A percentile compares a stretch with the other conserved stretches of the same genome.
Evolutionary conservation across 768 basidiomycete species (phyloP).

Genomic region (Pleurotus tuber-regium): DNA sequence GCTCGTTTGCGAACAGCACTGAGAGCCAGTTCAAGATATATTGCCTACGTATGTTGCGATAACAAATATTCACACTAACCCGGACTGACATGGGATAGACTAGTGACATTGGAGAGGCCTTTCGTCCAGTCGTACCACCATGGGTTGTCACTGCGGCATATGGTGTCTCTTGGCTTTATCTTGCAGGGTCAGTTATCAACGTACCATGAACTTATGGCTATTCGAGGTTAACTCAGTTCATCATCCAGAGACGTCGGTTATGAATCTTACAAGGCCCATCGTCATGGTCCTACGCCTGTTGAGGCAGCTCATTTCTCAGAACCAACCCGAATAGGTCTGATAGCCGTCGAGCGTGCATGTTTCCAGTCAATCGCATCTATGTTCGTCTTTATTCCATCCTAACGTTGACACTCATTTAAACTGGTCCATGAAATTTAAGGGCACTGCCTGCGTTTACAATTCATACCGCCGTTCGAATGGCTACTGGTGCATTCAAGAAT

Average conservation of each 20-base stretch:
- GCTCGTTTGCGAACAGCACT: constrained; percentile 76
- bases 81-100: constrained; percentile 43
- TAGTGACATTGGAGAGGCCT: constrained; percentile 82
- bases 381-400: constrained; percentile 40
- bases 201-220: neutral
- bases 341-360: constrained; percentile 72
- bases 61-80: neutral
- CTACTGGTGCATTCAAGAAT: constrained; percentile 64
- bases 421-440: constrained; percentile 47
- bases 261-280: constrained; percentile 77
- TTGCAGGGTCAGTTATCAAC: constrained; percentile 43
- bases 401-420: too few relatives aligned
- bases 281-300: constrained; percentile 60
- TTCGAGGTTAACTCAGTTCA: neutral
- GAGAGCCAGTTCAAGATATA: constrained; percentile 64
- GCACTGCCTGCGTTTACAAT: constrained; percentile 83
- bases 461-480: constrained; percentile 75
- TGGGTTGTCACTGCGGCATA: constrained; percentile 74
- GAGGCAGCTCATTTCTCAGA: constrained; percentile 73
- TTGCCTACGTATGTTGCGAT: constrained; percentile 62
- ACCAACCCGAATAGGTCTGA: constrained; percentile 61
- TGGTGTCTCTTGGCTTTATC: constrained; percentile 80
- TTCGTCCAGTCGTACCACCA: constrained; percentile 75
- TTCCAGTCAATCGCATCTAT: constrained; percentile 85
- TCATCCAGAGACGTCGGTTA: constrained; percentile 64